Evolutionary conservation across 805 yeast species (phyloP).

Genomic region (Candida broadrunensis): DNA sequence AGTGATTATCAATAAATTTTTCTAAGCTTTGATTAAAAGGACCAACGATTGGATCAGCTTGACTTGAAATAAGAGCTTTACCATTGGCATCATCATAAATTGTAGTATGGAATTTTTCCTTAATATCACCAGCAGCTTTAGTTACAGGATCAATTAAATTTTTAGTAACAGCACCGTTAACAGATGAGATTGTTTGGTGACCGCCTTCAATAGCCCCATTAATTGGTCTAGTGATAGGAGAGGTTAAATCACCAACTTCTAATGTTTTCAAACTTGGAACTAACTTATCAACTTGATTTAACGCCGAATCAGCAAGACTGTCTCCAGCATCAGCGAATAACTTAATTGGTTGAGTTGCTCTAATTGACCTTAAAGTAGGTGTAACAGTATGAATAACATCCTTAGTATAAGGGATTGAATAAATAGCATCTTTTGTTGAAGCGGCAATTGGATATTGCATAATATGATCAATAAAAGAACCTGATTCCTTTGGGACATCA

Average conservation of each 20-base stretch:
- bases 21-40: constrained; percentile 61
- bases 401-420: constrained; percentile 35
- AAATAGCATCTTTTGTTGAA: constrained; percentile 33
- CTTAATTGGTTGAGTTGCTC: constrained; percentile 31
- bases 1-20: constrained; percentile 37
- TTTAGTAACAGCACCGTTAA: constrained; percentile 10
- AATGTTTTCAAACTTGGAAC: constrained; percentile 60
- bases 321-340: constrained; percentile 52
- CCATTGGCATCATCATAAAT: constrained; percentile 54
- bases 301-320: constrained; percentile 49
- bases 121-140: constrained; percentile 45
- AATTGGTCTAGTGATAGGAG: constrained; percentile 51
- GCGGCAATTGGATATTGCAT: constrained; percentile 47
- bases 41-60: constrained; percentile 57
- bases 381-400: constrained; percentile 25
- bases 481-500: constrained; percentile 8
- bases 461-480: constrained; percentile 26
- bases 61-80: constrained; percentile 59
- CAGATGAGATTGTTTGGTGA: constrained; percentile 5
- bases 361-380: constrained; percentile 20
- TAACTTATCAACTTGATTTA: constrained; percentile 53
- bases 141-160: constrained; percentile 42
- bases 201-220: constrained; percentile 24
- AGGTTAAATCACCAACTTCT: constrained; percentile 47
- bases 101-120: constrained; percentile 49